Conservation (phyloP, 768 basidiomycete species). For the Symmetrospora coprosmae region DNA sequence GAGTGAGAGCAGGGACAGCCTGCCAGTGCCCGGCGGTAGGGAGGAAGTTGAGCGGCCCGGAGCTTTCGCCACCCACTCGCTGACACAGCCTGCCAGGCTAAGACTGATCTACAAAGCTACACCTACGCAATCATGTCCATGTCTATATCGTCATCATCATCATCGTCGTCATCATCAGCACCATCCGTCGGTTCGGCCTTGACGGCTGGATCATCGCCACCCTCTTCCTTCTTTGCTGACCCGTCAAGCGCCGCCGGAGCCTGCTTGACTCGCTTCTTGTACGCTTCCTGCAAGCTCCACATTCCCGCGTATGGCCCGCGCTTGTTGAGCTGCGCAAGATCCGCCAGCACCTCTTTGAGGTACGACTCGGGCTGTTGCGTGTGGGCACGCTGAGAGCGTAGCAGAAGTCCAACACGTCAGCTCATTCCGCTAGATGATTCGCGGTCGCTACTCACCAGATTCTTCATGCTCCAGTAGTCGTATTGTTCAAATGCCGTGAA, state of each 20-base stretch:
- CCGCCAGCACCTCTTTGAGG: slow-evolving; percentile 64
- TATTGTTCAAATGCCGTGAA: slow-evolving; percentile 63
- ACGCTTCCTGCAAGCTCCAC: slow-evolving; percentile 2
- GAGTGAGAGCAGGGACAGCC: too few relatives aligned
- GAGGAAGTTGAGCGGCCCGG: too few relatives aligned
- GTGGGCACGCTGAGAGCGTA: not conserved
- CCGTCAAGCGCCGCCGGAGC: too few relatives aligned
- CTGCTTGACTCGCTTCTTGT: too few relatives aligned
- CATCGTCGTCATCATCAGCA: not conserved
- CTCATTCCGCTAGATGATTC: not conserved
- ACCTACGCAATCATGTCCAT: slow-evolving; percentile 10
- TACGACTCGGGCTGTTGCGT: slow-evolving; percentile 68
- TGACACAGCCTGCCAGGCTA: too few relatives aligned
- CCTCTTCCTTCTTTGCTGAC: not conserved
- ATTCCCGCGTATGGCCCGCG: slow-evolving; percentile 62
- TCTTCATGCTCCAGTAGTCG: slow-evolving; percentile 67
- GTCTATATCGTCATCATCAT: slow-evolving; percentile 7
- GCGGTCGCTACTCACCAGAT: slow-evolving; percentile 37
- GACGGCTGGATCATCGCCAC: not conserved
- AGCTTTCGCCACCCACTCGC: too few relatives aligned
- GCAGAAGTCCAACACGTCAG: not conserved
- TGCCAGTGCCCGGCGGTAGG: too few relatives aligned
- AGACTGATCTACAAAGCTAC: too few relatives aligned
- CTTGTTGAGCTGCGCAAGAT: slow-evolving; percentile 61
- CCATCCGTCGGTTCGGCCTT: slow-evolving; percentile 1